Conservation (phyloP, 305 asterid genomes). For the Fraxinus albicans region DNA sequence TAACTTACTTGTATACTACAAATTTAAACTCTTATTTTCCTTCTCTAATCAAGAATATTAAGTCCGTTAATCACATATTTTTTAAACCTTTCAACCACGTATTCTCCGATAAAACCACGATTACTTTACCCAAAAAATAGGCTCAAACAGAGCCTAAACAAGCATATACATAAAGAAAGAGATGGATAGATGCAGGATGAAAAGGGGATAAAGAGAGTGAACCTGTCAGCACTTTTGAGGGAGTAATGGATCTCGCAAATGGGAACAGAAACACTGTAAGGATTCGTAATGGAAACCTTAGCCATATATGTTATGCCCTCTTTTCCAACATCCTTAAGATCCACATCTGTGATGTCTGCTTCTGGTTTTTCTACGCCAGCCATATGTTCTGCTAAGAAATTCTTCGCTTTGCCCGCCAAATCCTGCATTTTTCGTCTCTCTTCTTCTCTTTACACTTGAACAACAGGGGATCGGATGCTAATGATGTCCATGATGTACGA, state of each 20-base stretch:
- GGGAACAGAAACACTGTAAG: slow-evolving; percentile 27
- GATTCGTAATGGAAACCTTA: slow-evolving; percentile 39
- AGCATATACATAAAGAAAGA: no score
- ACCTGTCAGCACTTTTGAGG: slow-evolving; percentile 42
- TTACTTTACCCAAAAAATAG: no score
- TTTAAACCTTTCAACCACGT: no score
- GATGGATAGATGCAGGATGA: neutral
- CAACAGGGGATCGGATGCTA: neutral
- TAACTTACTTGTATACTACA: no score
- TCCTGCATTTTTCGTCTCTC: slow-evolving; percentile 26
- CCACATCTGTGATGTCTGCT: slow-evolving; percentile 63
- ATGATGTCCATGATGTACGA: neutral
- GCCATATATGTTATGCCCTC: slow-evolving; percentile 63
- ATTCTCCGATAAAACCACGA: no score
- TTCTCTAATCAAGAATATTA: no score
- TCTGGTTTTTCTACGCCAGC: slow-evolving; percentile 56
- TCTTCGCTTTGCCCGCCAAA: slow-evolving; percentile 53
- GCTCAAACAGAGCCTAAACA: no score
- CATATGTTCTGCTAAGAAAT: slow-evolving; percentile 43
- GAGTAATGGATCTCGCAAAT: slow-evolving; percentile 62
- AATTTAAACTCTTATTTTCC: no score
- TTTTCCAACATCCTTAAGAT: slow-evolving; percentile 50
- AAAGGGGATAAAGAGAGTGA: neutral
- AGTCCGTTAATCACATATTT: no score
- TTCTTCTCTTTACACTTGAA: neutral